Base-by-base conservation (phyloP, 768 basidiomycete genomes). In the Phylloporus arenicola region DNA sequence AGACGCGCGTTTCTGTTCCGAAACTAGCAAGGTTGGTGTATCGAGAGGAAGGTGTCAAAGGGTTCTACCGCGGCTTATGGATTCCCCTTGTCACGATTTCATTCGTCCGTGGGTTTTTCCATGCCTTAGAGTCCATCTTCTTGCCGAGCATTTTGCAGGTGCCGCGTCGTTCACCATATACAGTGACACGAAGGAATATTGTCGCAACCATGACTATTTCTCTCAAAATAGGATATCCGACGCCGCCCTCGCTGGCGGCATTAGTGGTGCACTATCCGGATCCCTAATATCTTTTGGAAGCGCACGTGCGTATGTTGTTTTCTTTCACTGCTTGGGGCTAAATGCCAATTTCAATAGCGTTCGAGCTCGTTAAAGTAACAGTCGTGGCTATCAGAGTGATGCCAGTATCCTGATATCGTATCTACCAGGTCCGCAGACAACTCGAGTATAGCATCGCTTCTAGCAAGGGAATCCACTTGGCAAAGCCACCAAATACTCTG, bases 61-160 rank as follows among this genome's bases (percentile, higher is more conserved):
- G 95, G 47, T 97, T 92, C 70, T 95, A 90, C 68, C 79, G 92
- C 50, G 91, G 91, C 50, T 63, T 93, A 45, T 90, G 88, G 82
- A 88, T 98, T 59, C 94, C 95, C 42, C 80, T 97, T 48, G 76
- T 92, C 69, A 95, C 93, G 9, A 98, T 98, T 59, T 92, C 93
- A 6, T 92, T 95, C 66, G 93, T 97, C 68, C 91, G 95, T 84
- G 67, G 72, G 89, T 90, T 42, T 19, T 33, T 45, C 49, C 46
- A 43, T 40, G 24, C 49, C 46, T n/a, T 7, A 20, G 5, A 20
- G 34, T 31, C n/a, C 53, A 20, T 49, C 27, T 20, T 35, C 44
- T 48, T 47, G 45, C 45, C 54, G 30, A 53, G 37, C 2, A 34
- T 50, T 34, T 17, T 54, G 24, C 57, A 92, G 88, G 90, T 56